Evolutionary conservation across 2,329 filamentous ascomycete species (phyloP).

Genomic region (Chlorencoelia australis): DNA sequence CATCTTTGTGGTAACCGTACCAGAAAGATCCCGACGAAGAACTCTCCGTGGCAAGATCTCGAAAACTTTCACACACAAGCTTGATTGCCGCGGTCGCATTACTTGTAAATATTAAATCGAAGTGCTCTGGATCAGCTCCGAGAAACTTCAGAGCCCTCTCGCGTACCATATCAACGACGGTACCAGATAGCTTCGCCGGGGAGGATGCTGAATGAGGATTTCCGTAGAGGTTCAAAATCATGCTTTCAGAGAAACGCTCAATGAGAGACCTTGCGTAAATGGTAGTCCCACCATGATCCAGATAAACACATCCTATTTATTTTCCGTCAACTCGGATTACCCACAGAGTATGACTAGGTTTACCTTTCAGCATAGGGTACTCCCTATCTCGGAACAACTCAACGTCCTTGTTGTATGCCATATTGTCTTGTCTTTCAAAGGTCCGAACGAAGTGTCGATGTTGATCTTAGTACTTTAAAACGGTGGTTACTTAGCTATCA

Average conservation of each 20-base stretch:
- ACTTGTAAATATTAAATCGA: constrained; percentile 80
- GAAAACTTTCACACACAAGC: constrained; percentile 67
- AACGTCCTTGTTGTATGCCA: constrained; percentile 45
- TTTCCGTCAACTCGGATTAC: constrained; percentile 1
- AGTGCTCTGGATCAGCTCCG: constrained; percentile 67
- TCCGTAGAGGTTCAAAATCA: constrained; percentile 69
- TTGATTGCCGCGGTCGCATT: constrained; percentile 93
- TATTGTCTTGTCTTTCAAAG: too few relatives aligned
- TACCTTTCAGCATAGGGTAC: constrained; percentile 60
- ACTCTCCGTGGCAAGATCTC: constrained; percentile 55
- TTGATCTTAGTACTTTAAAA: too few relatives aligned
- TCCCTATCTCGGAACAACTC: constrained; percentile 48
- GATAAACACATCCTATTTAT: constrained; percentile 59
- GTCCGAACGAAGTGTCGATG: too few relatives aligned
- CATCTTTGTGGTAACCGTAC: constrained; percentile 74
- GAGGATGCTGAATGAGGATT: constrained; percentile 84
- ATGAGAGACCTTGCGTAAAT: constrained; percentile 70
- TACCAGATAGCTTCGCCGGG: constrained; percentile 66
- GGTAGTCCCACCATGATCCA: constrained; percentile 87
- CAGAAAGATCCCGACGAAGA: constrained; percentile 52
- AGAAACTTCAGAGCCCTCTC: constrained; percentile 64
- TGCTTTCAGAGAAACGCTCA: constrained; percentile 67
- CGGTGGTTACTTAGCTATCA: too few relatives aligned
- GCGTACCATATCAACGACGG: constrained; percentile 64
- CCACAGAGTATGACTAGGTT: constrained; percentile 6